Evolutionary conservation across 495 filamentous ascomycete species (phyloP), one percentile per base, ranked within the genome.

Genomic region (Astrothelium subdiscretum): DNA sequence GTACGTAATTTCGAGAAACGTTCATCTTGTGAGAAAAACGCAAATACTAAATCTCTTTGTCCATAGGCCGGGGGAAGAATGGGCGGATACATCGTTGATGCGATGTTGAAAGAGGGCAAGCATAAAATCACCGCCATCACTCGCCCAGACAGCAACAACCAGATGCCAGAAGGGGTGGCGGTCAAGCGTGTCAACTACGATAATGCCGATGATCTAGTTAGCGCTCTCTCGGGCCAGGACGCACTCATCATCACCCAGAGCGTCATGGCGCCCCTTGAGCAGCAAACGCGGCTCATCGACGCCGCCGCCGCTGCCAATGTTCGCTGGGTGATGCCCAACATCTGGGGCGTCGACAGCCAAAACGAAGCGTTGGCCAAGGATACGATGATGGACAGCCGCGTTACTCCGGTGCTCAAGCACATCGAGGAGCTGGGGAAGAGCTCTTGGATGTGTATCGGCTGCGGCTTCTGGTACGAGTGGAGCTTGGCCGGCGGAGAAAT

Each of bases 301-400:
- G 84, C 83, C 0, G 85, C 85, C 2, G 80, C 72, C 3, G 73
- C 77, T 58, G 84, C 84, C 3, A 78, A 77, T 3, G 79, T 87
- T 0, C 70, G 65, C 0, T 85, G 79, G 67, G 69, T 87, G 59
- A 67, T 87, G 58, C 84, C 85, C 27, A 85, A 85, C 68, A 74
- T 70, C 43, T 87, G 70, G 64, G 79, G 79, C 38, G 59, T 61
- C 32, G 79, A 83, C 58, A 62, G 44, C 12, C 48, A 62, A 4
- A 73, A 82, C 61, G 63, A 73, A 13, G 32, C 52, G 5, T 31
- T 79, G 6, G 8, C 8, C 20, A 54, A 29, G 5, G 48, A 54
- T 8, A 54, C 24, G 26, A 3, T 29, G 5, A 8, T 62, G 40
- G 63, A 74, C 26, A 76, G 81, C 51, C 22, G 24, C 24, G 8